These are phyloP conservation scores for Cantharellus anzutake DNA, from an alignment of 768 basidiomycete genomes.

Conservation along the genomic window DNA sequence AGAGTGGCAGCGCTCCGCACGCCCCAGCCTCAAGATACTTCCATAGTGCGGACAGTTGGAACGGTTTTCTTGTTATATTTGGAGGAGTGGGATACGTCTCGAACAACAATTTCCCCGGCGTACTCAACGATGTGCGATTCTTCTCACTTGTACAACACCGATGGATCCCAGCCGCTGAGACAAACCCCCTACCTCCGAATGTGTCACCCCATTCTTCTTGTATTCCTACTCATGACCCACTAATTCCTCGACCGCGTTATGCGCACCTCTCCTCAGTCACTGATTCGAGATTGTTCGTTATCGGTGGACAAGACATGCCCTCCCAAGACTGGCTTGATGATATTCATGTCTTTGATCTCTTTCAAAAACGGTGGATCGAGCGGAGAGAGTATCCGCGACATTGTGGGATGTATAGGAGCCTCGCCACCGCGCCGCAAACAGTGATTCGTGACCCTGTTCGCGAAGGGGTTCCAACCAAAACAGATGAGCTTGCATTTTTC, in stretches of 20 bases:
- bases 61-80: conserved; percentile 78
- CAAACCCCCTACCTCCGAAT: conserved; percentile 13
- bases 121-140: conserved; percentile 83
- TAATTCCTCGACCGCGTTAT: conserved; percentile 71
- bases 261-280: conserved; percentile 86
- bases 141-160: conserved; percentile 52
- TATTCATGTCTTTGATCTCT: conserved; percentile 73
- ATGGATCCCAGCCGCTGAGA: conserved; percentile 40
- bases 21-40: conserved; percentile 81
- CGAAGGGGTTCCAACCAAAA: conserved; percentile 21
- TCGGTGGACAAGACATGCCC: conserved; percentile 87
- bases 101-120: conserved; percentile 61
- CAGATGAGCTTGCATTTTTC: conserved; percentile 16
- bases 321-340: conserved; percentile 83
- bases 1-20: conserved; percentile 19
- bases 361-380: conserved; percentile 55
- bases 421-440: conserved; percentile 58
- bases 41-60: conserved; percentile 84
- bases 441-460: conserved; percentile 51
- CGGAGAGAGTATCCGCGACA: conserved; percentile 73
- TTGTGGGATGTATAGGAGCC: conserved; percentile 89
- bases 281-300: conserved; percentile 67
- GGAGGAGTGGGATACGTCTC: conserved; percentile 86
- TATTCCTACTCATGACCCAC: conserved; percentile 17
- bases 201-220: too few species aligned